Base-by-base conservation (phyloP, 169 alveolate species). In the Neospora caninum region DNA sequence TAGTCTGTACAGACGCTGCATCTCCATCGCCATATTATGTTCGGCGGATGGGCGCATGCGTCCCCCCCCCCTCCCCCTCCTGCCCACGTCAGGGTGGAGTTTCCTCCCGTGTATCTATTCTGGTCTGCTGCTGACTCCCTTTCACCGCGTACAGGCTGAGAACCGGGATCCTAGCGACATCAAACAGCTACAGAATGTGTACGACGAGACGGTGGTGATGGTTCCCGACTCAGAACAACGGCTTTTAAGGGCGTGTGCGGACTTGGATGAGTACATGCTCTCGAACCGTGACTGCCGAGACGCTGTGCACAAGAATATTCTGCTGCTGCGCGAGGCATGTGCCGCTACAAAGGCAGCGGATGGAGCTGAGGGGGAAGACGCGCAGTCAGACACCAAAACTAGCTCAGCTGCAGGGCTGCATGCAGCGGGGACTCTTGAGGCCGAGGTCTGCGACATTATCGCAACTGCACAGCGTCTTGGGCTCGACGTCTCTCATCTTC, bases 101-200 rank as follows among this genome's bases (percentile, higher is more conserved):
- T 49, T 49, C 58, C 58, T 49, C 4, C 58, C 58, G 58, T 49
- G 58, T 49, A 7, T 49, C 13, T 4, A 49, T 49, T 13, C 13
- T 27, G 4, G 4, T 16, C 73, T 64, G 4, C n/a, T 64, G 45
- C 86, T 38, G 86, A n/a, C 10, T 78, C 42, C 29, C 86, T 16
- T 31, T 39, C 31, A 7, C 36, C 16, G 27, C 36, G 88, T 22
- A 41, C 84, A 88, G 92, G 92, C 92, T 16, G 92, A 45, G 53
- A 54, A 41, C 16, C 45, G 92, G 7, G 92, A 88, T 54, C 64
- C 80, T 0, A 88, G 92, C 92, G 92, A 88, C 36, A 88, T 88
- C 20, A 45, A 54, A 39, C 92, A 88, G 83, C 39, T 27, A 36
- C 92, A 64, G 73, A 88, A 88, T 43, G 92, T 88, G 58, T 39